Percentiles rank a stretch among this genome's conserved stretches.
Evolutionary conservation across 306 rosid species (phyloP).

Genomic region (Fagus crenata): DNA sequence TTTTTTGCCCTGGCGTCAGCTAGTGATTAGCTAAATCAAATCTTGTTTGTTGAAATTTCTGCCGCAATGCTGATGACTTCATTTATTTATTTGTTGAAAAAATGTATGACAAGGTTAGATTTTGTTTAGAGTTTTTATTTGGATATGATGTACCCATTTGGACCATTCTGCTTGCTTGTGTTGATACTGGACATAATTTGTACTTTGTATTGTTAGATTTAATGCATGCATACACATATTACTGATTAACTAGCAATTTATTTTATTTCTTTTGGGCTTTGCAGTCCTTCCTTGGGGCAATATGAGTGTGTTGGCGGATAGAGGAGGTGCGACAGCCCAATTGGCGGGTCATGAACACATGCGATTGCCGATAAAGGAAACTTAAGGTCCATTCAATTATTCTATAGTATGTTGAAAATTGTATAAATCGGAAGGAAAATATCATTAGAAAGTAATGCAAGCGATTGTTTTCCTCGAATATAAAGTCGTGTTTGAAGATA

Average conservation of each 20-base stretch:
- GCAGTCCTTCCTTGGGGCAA: conserved; percentile 77
- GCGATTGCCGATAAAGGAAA: conserved; percentile 37
- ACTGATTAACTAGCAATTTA: not conserved
- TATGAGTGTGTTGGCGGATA: conserved; percentile 38
- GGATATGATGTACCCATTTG: not conserved
- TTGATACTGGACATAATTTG: conserved; percentile 9
- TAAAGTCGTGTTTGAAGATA: conserved; percentile 44
- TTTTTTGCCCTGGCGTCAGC: not conserved
- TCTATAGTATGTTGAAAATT: conserved; percentile 44
- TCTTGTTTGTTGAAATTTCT: not conserved
- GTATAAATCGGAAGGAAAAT: conserved; percentile 40
- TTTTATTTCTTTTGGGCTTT: conserved; percentile 17
- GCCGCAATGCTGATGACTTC: not conserved
- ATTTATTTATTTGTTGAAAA: not conserved
- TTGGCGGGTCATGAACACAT: conserved; percentile 30
- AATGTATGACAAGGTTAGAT: not conserved
- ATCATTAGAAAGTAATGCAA: conserved; percentile 28
- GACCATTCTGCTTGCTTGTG: not conserved
- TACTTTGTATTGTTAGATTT: not conserved
- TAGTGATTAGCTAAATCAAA: not conserved
- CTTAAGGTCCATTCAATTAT: conserved; percentile 36
- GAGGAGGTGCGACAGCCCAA: conserved; percentile 36
- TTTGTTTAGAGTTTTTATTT: not conserved
- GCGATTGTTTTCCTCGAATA: conserved; percentile 37
- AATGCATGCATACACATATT: conserved; percentile 13